A percentile compares a stretch with the other conserved stretches of the same genome.
Conservation (phyloP, 2,329 filamentous ascomycete species). For the Cladophialophora psammophila region DNA sequence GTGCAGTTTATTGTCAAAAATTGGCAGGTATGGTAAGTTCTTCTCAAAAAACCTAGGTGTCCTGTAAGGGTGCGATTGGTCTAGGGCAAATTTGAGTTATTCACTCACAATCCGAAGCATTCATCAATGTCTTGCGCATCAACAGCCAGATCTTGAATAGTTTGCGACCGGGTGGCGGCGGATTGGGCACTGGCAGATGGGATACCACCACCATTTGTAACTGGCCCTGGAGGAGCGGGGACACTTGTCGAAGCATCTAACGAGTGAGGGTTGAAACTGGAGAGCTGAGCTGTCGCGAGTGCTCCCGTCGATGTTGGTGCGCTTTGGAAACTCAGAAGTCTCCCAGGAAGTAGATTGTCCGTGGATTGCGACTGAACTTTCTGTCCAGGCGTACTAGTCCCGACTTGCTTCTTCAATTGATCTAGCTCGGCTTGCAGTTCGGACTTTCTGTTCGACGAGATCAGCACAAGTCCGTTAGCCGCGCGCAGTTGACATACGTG, state of each 20-base stretch:
- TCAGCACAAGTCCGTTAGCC: conserved; percentile 4
- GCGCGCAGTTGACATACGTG: conserved; percentile 18
- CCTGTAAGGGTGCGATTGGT: background rate
- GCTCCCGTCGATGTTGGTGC: background rate
- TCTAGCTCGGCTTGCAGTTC: conserved; percentile 33
- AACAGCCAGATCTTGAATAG: conserved; percentile 21
- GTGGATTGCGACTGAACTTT: background rate
- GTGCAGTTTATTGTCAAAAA: conserved; percentile 61
- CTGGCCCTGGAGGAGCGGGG: background rate
- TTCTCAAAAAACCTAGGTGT: conserved; percentile 60
- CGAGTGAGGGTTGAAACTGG: background rate
- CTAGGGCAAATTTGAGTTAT: background rate
- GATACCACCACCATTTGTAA: background rate
- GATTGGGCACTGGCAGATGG: background rate
- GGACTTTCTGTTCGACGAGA: conserved; percentile 31
- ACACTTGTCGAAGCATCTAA: background rate
- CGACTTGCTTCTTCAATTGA: conserved; percentile 17
- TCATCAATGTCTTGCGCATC: conserved; percentile 28
- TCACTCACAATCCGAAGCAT: conserved; percentile 46
- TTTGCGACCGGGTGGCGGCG: conserved; percentile 14
- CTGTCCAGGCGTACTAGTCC: background rate
- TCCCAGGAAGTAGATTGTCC: background rate
- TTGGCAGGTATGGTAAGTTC: conserved; percentile 69
- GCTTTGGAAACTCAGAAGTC: background rate
- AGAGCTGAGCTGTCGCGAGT: conserved; percentile 2